Evolutionary conservation across 106 monocot genomes (phyloP).

Genomic region (Narthecium ossifragum): DNA sequence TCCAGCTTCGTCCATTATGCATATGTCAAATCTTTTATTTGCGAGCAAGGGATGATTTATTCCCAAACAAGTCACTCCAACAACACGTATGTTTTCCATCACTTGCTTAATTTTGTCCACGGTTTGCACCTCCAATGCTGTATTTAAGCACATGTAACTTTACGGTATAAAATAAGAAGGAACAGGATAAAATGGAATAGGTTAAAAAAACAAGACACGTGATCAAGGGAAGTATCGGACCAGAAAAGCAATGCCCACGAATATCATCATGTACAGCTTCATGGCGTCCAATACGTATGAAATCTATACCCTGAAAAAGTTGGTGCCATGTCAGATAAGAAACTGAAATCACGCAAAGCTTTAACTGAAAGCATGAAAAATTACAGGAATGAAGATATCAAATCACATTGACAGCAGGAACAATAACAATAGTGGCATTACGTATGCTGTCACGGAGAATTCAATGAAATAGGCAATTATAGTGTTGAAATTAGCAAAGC

Average conservation of each 20-base stretch:
- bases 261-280: conserved; percentile 79
- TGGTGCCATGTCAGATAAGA: no score
- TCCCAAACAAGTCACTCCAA: conserved; percentile 95
- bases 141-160: neutral
- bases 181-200: neutral
- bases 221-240: conserved; percentile 21
- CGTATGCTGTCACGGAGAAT: no score
- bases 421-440: no score
- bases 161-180: neutral
- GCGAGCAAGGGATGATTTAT: conserved; percentile 82
- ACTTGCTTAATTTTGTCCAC: conserved; percentile 64
- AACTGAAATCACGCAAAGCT: no score
- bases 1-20: conserved; percentile 99
- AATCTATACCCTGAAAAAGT: conserved; percentile 65
- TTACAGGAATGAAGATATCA: no score
- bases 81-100: conserved; percentile 73
- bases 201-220: neutral
- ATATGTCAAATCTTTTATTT: conserved; percentile 87
- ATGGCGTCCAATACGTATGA: conserved; percentile 80
- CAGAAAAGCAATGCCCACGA: conserved; percentile 61
- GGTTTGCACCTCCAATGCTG: conserved; percentile 29
- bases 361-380: no score
- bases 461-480: no score
- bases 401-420: no score
- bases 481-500: no score